Conservation (phyloP, 2,329 filamentous ascomycete genomes). For the Scedosporium boydii region DNA sequence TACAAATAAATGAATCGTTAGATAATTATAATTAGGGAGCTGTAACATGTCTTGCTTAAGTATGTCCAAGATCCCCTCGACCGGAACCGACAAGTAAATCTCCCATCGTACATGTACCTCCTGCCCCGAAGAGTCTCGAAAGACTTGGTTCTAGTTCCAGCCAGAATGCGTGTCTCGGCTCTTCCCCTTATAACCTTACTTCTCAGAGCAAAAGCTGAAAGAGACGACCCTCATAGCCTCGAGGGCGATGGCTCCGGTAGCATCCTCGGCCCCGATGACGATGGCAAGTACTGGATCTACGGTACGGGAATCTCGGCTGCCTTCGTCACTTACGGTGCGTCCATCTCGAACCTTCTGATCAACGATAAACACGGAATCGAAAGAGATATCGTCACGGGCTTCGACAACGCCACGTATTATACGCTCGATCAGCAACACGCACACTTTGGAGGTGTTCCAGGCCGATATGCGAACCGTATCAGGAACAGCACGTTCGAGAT, state of each 20-base stretch:
- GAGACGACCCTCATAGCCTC: not conserved
- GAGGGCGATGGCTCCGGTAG: not conserved
- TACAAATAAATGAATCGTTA: too few species aligned
- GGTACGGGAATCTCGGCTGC: slow-evolving; percentile 56
- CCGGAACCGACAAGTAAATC: not conserved
- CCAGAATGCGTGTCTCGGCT: not conserved
- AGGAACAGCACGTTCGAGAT: slow-evolving; percentile 65
- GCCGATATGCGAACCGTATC: slow-evolving; percentile 74
- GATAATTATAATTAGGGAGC: too few species aligned
- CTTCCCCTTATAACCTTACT: not conserved
- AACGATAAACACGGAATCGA: slow-evolving; percentile 58
- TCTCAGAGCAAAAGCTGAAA: not conserved
- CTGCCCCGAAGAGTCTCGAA: not conserved
- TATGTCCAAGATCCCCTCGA: not conserved
- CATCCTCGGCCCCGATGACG: slow-evolving; percentile 33
- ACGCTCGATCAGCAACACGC: slow-evolving; percentile 52
- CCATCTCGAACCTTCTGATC: slow-evolving; percentile 62
- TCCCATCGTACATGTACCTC: not conserved
- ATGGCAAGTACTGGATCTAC: slow-evolving; percentile 64
- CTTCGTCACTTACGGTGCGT: slow-evolving; percentile 68
- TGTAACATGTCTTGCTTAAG: too few species aligned
- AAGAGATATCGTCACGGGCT: slow-evolving; percentile 64
- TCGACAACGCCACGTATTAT: slow-evolving; percentile 69
- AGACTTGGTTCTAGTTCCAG: not conserved
- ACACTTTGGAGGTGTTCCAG: slow-evolving; percentile 64